Evolutionary conservation across 305 asterid genomes (phyloP), one percentile per base, ranked within the genome.

Genomic region (Petunia hybrid): DNA sequence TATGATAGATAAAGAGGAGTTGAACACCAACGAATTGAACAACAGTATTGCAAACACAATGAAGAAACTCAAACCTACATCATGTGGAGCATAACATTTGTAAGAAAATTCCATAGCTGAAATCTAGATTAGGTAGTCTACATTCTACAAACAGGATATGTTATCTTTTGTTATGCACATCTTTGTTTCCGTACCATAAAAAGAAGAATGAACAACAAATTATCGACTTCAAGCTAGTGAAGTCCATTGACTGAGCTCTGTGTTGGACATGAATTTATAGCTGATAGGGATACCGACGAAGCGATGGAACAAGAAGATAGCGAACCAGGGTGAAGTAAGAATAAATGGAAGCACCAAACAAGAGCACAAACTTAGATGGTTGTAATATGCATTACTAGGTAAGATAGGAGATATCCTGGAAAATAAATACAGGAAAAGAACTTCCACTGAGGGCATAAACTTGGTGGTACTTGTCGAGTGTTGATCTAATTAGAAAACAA

Each of bases 81-180:
- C 5, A 16, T 60, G 1, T 61, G 3, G 41, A 2, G 36, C 14
- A 22, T 31, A 9, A 8, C 8, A 8, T 62, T 62, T 8, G 10
- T 22, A 35, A 62, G 41, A 62, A 61, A 8, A 62, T 35, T 61
- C 41, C 8, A 62, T 35, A 31, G 14, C 41, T 31, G 67, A 62
- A 35, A 12, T 62, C 14, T 31, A 31, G 67, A 31, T 8, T 8
- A 62, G 40, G 6, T 62, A 35, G 42, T 13, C 67, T 35, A 31
- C 67, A 35, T 14, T 13, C 67, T 35, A 31, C 67, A 62, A 62
- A 62, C 67, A 62, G 39, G n/a, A 62, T 62, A 62, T 35, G 67
- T 35, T 31, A 3, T 31, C 41, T 31, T 60, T 60, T 31, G 12
- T 31, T 61, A 31, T 61, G 40, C 8, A 60, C 1, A 61, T 61